Conservation (phyloP, 495 filamentous ascomycete species). For the Penicillium subrubescens region DNA sequence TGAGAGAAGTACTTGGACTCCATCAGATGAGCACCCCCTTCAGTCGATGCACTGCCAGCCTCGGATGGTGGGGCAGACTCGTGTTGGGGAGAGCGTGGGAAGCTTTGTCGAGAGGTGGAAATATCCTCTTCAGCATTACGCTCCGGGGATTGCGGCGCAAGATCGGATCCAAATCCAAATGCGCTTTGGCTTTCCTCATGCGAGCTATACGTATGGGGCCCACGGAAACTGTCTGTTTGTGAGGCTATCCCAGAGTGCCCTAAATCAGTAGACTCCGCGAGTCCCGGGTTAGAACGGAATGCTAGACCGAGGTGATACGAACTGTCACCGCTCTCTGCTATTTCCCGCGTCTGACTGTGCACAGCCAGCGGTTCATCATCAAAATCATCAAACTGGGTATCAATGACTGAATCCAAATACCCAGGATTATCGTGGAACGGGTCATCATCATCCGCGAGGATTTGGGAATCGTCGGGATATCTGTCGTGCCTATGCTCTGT, state of each 20-base stretch:
- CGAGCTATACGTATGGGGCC: neutral
- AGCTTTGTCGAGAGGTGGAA: constrained; percentile 3
- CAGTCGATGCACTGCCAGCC: constrained; percentile 25
- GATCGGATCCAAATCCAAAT: constrained; percentile 1
- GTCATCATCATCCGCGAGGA: constrained; percentile 38
- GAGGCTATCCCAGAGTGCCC: constrained; percentile 1
- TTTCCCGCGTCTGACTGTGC: constrained; percentile 4
- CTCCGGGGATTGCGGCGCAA: neutral
- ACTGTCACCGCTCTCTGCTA: constrained; percentile 1
- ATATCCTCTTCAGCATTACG: constrained; percentile 1
- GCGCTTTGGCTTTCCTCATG: constrained; percentile 10
- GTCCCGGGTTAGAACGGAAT: neutral
- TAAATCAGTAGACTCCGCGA: neutral
- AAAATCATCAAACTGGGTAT: constrained; percentile 47
- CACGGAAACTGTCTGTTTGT: neutral
- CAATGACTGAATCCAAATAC: constrained; percentile 52
- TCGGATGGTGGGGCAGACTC: constrained; percentile 27
- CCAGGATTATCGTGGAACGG: constrained; percentile 48
- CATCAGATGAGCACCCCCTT: constrained; percentile 53
- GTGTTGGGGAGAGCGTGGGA: constrained; percentile 12
- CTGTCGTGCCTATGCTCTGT: constrained; percentile 29
- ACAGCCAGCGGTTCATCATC: constrained; percentile 31
- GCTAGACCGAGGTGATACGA: neutral
- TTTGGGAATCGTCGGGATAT: constrained; percentile 36
- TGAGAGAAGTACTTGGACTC: constrained; percentile 84